Evolutionary conservation across 192 early-diverging fungal genomes (phyloP).

Genomic region (Podila clonocystis): DNA sequence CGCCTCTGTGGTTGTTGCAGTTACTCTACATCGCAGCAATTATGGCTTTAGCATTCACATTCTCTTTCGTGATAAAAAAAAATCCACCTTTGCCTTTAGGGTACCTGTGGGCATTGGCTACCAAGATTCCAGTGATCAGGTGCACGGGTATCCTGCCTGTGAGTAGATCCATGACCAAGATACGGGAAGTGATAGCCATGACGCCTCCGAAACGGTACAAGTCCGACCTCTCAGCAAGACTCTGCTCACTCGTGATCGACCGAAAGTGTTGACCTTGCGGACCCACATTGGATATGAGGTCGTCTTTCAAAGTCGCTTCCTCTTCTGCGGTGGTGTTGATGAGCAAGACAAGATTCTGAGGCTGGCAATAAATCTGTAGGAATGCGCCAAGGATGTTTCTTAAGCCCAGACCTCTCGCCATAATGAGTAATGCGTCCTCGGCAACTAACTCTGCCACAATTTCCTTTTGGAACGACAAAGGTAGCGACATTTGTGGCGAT

Average conservation of each 20-base stretch:
- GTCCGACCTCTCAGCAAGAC: conserved; percentile 48
- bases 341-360: conserved; percentile 80
- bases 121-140: conserved; percentile 83
- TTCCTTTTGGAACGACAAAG: conserved; percentile 72
- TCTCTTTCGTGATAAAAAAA: not conserved
- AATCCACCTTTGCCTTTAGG: not conserved
- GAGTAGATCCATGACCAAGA: conserved; percentile 92
- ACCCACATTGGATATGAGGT: conserved; percentile 23
- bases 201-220: conserved; percentile 88
- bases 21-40: conserved; percentile 59
- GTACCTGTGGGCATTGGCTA: conserved; percentile 87
- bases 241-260: conserved; percentile 41
- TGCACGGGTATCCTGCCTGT: conserved; percentile 78
- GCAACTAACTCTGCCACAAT: conserved; percentile 71
- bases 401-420: conserved; percentile 83
- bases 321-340: conserved; percentile 76
- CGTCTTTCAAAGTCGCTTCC: conserved; percentile 55
- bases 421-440: conserved; percentile 86
- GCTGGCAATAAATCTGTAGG: conserved; percentile 72
- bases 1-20: conserved; percentile 84
- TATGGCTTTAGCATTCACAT: not conserved
- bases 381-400: conserved; percentile 75
- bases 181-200: conserved; percentile 85
- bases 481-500: conserved; percentile 15
- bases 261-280: conserved; percentile 25